Evolutionary conservation across 306 rosid species (phyloP).

Genomic region (Gynostemma pentaphyllum): DNA sequence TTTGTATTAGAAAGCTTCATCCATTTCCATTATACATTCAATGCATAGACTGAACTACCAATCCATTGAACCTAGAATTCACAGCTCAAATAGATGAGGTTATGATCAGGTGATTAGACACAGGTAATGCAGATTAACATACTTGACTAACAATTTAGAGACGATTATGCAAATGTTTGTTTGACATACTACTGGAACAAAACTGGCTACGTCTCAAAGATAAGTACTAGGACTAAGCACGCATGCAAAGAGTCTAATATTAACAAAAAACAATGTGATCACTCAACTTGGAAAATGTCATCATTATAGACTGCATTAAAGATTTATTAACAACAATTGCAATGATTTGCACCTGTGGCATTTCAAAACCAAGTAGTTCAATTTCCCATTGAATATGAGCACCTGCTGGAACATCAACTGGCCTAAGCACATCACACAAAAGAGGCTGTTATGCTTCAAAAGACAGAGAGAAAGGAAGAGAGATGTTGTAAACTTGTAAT

Average conservation of each 20-base stretch:
- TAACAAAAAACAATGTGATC: neutral
- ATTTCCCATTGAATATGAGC: constrained; percentile 92
- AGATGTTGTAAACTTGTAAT: neutral
- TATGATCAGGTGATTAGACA: neutral
- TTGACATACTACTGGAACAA: neutral
- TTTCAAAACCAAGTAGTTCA: constrained; percentile 90
- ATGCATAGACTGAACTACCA: neutral
- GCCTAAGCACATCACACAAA: constrained; percentile 37
- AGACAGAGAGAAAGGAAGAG: neutral
- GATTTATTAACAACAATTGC: neutral
- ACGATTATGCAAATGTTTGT: neutral
- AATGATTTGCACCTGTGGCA: constrained; percentile 52
- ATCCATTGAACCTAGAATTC: neutral
- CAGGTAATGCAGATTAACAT: neutral
- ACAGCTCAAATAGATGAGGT: neutral
- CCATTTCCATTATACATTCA: neutral
- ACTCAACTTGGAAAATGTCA: neutral
- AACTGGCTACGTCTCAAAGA: neutral
- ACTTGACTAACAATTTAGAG: neutral
- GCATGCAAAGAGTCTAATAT: neutral
- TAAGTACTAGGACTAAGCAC: neutral
- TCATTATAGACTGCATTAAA: neutral
- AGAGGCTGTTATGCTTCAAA: constrained; percentile 13
- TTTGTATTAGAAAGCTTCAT: neutral
- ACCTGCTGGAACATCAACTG: constrained; percentile 75